Evolutionary conservation across 2,329 filamentous ascomycete species (phyloP).

Genomic region (Ceratocystis cacaofunesta): DNA sequence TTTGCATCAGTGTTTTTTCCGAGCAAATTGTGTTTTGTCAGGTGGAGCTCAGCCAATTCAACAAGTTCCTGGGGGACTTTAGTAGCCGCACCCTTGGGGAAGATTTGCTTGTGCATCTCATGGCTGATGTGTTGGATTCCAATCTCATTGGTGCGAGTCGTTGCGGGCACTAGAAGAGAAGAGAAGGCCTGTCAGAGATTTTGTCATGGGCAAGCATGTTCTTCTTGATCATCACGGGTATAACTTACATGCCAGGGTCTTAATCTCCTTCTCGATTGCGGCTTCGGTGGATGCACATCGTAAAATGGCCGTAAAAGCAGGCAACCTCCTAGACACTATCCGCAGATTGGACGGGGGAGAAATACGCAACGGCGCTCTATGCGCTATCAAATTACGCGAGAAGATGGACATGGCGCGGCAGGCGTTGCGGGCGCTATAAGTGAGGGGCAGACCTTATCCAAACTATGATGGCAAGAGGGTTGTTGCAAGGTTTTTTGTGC

Average conservation of each 20-base stretch:
- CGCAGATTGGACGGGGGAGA: background rate
- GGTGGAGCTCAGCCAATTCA: constrained; percentile 64
- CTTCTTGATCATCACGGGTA: background rate
- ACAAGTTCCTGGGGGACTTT: constrained; percentile 51
- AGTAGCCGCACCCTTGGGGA: constrained; percentile 43
- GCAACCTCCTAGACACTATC: background rate
- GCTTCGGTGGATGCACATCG: constrained; percentile 11
- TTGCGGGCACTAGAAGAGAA: constrained; percentile 29
- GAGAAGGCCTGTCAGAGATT: constrained; percentile 15
- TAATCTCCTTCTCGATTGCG: constrained; percentile 14
- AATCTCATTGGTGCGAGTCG: constrained; percentile 75
- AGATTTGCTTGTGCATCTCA: constrained; percentile 71
- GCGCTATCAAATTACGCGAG: background rate
- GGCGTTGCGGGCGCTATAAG: background rate
- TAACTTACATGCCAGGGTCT: constrained; percentile 30
- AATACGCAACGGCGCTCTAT: background rate
- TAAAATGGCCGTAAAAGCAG: background rate
- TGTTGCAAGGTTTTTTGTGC: background rate
- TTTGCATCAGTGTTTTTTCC: constrained; percentile 76
- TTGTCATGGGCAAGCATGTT: constrained; percentile 5
- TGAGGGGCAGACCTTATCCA: background rate
- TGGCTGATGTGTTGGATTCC: constrained; percentile 85
- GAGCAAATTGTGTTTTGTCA: constrained; percentile 69
- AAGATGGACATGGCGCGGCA: background rate
- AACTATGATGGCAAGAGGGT: background rate